Conservation (phyloP, 345 rosid species). For the Boechera divaricarpa region DNA sequence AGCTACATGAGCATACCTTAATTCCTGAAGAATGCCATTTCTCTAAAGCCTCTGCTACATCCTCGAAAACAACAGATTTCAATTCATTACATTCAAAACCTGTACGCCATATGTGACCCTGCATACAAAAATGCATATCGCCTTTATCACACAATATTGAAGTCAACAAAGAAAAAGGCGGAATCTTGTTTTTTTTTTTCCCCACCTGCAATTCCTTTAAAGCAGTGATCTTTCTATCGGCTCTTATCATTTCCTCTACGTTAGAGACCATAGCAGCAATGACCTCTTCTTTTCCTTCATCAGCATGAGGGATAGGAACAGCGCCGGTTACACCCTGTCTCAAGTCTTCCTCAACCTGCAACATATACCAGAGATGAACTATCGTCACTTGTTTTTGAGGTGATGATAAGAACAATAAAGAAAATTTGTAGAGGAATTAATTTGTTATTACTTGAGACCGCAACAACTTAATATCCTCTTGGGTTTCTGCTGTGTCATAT, state of each 20-base stretch:
- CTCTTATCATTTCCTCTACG: conserved; percentile 89
- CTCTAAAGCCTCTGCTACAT: conserved; percentile 80
- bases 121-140: conserved; percentile 28
- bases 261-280: conserved; percentile 86
- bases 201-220: conserved; percentile 94
- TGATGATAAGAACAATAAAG: neutral
- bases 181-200: conserved; percentile 3
- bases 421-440: neutral
- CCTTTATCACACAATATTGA: conserved; percentile 15
- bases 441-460: conserved; percentile 66
- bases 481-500: conserved; percentile 78
- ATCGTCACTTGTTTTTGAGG: conserved; percentile 15
- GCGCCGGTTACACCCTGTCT: conserved; percentile 69
- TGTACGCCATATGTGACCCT: conserved; percentile 99
- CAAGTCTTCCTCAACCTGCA: conserved; percentile 80
- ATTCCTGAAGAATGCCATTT: conserved; percentile 85
- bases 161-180: neutral
- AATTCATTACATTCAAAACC: conserved; percentile 79
- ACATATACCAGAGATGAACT: conserved; percentile 37
- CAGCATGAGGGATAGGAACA: conserved; percentile 69
- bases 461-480: conserved; percentile 74
- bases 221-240: conserved; percentile 94
- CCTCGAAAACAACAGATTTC: conserved; percentile 81
- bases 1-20: conserved; percentile 58
- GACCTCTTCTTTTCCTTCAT: conserved; percentile 78